Conservation (phyloP, 1,139 yeast species). For the Taphrina communis region DNA sequence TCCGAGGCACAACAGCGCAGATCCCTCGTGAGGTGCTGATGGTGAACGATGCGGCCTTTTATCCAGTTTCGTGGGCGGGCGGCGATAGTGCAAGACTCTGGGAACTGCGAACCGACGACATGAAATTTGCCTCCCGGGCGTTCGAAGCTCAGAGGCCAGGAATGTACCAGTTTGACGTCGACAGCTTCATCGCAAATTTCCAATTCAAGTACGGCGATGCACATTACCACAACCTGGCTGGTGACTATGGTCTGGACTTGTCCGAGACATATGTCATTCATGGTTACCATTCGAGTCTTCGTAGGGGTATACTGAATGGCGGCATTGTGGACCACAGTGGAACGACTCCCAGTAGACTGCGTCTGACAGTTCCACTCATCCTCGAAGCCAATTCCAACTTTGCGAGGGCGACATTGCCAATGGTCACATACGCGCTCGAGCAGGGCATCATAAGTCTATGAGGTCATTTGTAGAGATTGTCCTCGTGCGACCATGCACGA, state of each 20-base stretch:
- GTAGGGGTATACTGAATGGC: neutral
- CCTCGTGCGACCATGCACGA: too few relatives aligned
- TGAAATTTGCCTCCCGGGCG: neutral
- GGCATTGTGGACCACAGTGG: neutral
- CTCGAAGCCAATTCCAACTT: conserved; percentile 5
- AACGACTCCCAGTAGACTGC: neutral
- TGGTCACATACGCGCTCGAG: neutral
- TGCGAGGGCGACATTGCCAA: neutral
- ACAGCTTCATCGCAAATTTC: neutral
- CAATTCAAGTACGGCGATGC: neutral
- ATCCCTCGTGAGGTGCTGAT: conserved; percentile 6
- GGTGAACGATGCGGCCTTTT: neutral
- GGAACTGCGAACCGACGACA: neutral
- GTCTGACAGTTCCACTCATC: neutral
- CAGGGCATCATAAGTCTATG: neutral
- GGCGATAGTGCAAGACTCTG: neutral
- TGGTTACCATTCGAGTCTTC: neutral
- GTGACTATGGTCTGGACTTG: neutral
- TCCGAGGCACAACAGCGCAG: neutral
- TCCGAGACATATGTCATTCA: neutral
- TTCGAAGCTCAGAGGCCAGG: neutral
- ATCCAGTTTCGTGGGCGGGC: neutral
- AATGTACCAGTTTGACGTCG: neutral
- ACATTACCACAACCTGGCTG: neutral
- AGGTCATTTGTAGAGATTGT: neutral